Evolutionary conservation across 1,284 basidiomycete genomes (phyloP).

Genomic region (Trichosporon ovoides): DNA sequence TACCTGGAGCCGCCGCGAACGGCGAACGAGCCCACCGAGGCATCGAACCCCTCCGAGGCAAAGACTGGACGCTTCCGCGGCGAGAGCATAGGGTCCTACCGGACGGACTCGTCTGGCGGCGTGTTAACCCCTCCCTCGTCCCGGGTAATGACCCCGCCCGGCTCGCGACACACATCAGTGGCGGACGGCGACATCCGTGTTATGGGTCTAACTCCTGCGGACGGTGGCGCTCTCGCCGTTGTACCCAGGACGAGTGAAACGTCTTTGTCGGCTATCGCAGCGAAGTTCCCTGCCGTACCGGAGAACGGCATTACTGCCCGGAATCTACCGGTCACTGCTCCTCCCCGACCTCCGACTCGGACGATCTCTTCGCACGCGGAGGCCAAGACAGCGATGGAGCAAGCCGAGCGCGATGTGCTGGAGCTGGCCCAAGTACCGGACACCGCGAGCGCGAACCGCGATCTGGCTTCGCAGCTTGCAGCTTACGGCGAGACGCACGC

Average conservation of each 20-base stretch:
- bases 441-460: constrained; percentile 43
- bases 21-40: background rate
- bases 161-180: background rate
- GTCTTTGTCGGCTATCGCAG: constrained; percentile 13
- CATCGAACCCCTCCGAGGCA: background rate
- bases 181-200: constrained; percentile 13
- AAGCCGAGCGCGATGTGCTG: constrained; percentile 45
- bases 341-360: constrained; percentile 16
- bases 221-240: constrained; percentile 7
- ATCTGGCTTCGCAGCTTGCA: constrained; percentile 74
- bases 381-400: constrained; percentile 41
- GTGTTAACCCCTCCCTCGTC: constrained; percentile 11
- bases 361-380: constrained; percentile 41
- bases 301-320: constrained; percentile 31
- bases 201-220: constrained; percentile 21
- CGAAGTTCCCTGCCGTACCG: constrained; percentile 38
- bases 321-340: background rate
- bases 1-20: background rate
- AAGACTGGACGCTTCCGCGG: constrained; percentile 23
- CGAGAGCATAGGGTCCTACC: constrained; percentile 29
- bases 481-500: constrained; percentile 80
- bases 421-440: constrained; percentile 38
- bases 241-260: constrained; percentile 3
- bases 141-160: constrained; percentile 9
- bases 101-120: constrained; percentile 24